Evolutionary conservation across 805 yeast genomes (phyloP).

Genomic region (Clavispora phyllophila): DNA sequence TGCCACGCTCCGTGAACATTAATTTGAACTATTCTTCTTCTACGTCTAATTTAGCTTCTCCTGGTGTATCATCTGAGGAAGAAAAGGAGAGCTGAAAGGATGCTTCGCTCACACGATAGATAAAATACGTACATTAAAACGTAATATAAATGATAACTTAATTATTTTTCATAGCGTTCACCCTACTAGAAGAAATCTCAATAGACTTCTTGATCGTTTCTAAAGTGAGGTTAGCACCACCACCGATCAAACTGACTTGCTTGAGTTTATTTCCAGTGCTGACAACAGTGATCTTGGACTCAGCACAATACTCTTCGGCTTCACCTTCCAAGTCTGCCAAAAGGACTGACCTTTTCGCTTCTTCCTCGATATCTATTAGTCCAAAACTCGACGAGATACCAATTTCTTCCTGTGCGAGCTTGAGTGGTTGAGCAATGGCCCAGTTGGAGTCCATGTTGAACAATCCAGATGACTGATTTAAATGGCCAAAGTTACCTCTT

Average conservation of each 20-base stretch:
- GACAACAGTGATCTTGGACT: conserved; percentile 49
- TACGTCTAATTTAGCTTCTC: conserved; percentile 14
- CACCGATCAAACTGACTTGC: conserved; percentile 47
- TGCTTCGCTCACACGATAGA: neutral
- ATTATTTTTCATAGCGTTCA: conserved; percentile 15
- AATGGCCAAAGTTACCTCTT: conserved; percentile 48
- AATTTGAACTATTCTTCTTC: conserved; percentile 15
- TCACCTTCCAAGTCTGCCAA: conserved; percentile 81
- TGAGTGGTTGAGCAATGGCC: conserved; percentile 28
- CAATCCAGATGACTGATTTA: conserved; percentile 27
- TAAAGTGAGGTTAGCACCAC: conserved; percentile 41
- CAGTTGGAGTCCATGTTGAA: conserved; percentile 51
- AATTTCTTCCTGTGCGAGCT: conserved; percentile 31
- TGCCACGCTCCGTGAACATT: conserved; percentile 14
- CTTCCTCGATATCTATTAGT: conserved; percentile 38
- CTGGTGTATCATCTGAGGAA: conserved; percentile 10
- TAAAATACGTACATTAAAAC: neutral
- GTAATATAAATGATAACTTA: neutral
- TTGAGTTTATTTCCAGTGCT: conserved; percentile 28
- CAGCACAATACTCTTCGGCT: conserved; percentile 65
- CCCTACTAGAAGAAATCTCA: conserved; percentile 43
- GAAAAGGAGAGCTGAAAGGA: neutral
- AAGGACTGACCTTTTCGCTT: conserved; percentile 31
- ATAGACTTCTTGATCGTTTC: conserved; percentile 46
- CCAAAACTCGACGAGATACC: conserved; percentile 59